Base-by-base conservation (phyloP, 2,329 filamentous ascomycete species). In the Fulvia fulva region DNA sequence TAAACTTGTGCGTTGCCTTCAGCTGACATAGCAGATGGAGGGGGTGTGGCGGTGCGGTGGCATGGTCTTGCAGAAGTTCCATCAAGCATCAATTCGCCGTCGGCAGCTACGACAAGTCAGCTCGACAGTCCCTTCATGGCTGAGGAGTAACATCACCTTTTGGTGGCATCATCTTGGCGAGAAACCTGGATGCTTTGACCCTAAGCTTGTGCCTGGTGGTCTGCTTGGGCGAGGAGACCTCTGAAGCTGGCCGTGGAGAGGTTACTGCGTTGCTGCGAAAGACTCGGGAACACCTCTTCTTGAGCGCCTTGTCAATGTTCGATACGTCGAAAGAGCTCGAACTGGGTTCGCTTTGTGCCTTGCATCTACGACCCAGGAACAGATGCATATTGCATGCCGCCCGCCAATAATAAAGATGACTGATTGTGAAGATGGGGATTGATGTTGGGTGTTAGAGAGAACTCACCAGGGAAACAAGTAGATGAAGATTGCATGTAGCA, bases 31-130 rank as follows among this genome's bases (percentile, higher is more conserved):
- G 57, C 65, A 12, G 67, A 53, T 9, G 62, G 58, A n/a, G 58
- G 58, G 14, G 61, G 60, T 19, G 60, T 59, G 32, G 63, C 62
- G 16, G 56, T 64, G 25, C 65, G 67, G 49, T 68, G 65, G 22
- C 61, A 46, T 14, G 67, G 66, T 41, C 14, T 16, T 23, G 58
- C 46, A 21, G 60, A 51, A 14, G 56, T 43, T 22, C 63, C 65
- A 58, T 68, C 66, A 53, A 65, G 50, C 25, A 46, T 54, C 12
- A 47, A 25, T 16, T 34, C 22, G 26, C 28, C 23, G 22, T 41
- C 14, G 21, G 23, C 32, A 23, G 16, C 37, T 41, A n/a, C 37
- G 14, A n/a, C 16, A 41, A 2, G 41, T 44, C 52, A 54, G 26
- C 56, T 44, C 12, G 51, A 49, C 34, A 45, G 44, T 16, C 21